phyloP scores from a whole-genome alignment of 2,329 filamentous ascomycete species.

The Podosphaera xanthii region DNA sequence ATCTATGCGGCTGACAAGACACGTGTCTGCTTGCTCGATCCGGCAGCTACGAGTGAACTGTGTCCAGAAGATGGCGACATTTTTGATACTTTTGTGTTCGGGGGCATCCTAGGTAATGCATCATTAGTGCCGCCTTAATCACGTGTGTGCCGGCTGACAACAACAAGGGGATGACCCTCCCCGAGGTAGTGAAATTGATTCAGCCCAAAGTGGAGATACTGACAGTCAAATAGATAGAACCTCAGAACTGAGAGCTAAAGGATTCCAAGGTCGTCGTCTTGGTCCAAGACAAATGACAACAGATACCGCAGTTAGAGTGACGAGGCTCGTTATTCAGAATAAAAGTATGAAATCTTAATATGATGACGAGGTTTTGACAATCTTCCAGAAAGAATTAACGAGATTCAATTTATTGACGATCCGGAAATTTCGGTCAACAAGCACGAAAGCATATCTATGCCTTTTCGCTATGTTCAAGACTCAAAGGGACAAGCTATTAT shows the following conservation, averaged over 20 bases:
- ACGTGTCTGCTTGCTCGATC: slow-evolving; percentile 74
- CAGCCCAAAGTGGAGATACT: slow-evolving; percentile 3
- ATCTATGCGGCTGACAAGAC: slow-evolving; percentile 51
- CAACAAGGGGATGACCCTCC: slow-evolving; percentile 70
- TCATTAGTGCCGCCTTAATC: not conserved
- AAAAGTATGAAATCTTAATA: slow-evolving; percentile 34
- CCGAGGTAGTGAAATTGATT: slow-evolving; percentile 36
- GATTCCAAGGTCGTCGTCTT: slow-evolving; percentile 66
- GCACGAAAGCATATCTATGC: slow-evolving; percentile 91
- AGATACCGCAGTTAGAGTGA: slow-evolving; percentile 87
- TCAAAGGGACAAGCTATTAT: slow-evolving; percentile 62
- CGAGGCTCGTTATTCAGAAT: slow-evolving; percentile 67
- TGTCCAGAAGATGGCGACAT: slow-evolving; percentile 56
- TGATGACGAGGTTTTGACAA: not conserved
- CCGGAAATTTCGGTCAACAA: slow-evolving; percentile 79
- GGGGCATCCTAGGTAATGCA: slow-evolving; percentile 69
- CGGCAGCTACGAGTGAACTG: slow-evolving; percentile 59
- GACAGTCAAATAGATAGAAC: slow-evolving; percentile 46
- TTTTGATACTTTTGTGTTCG: slow-evolving; percentile 88
- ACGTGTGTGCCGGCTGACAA: slow-evolving; percentile 3
- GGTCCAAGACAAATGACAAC: slow-evolving; percentile 96
- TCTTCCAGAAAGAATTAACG: slow-evolving; percentile 45
- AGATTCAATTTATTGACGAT: slow-evolving; percentile 66
- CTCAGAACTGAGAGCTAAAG: slow-evolving; percentile 84
- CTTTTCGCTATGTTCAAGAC: slow-evolving; percentile 78